Percentiles rank a stretch among this genome's conserved stretches.
Conservation (phyloP, 1,139 yeast species). For the Yamadazyma triangularis region DNA sequence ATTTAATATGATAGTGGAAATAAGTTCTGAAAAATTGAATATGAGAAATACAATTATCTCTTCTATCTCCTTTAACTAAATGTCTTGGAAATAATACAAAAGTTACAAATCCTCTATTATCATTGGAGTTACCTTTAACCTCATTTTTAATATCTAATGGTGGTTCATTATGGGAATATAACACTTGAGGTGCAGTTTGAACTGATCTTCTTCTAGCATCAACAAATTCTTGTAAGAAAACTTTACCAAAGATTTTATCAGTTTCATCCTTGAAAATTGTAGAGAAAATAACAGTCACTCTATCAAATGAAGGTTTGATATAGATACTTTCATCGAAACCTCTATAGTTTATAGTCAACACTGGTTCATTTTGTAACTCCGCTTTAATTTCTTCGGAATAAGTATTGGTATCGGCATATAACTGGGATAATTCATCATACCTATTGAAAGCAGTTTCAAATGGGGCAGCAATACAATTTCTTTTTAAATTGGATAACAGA, state of each 20-base stretch:
- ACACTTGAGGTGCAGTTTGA: constrained; percentile 97
- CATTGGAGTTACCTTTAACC: constrained; percentile 26
- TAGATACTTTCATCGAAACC: constrained; percentile 84
- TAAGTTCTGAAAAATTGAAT: constrained; percentile 91
- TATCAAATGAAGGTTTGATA: constrained; percentile 88
- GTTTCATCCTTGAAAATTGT: constrained; percentile 96
- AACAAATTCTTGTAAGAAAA: constrained; percentile 93
- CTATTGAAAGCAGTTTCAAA: constrained; percentile 80
- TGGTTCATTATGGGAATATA: constrained; percentile 85
- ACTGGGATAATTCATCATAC: constrained; percentile 64
- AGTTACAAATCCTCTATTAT: constrained; percentile 68
- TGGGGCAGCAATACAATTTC: constrained; percentile 90
- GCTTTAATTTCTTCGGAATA: constrained; percentile 47
- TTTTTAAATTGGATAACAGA: constrained; percentile 69
- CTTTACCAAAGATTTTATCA: constrained; percentile 91
- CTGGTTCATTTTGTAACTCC: constrained; percentile 48
- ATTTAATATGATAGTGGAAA: constrained; percentile 97
- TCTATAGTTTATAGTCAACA: constrained; percentile 78
- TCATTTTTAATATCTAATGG: constrained; percentile 72
- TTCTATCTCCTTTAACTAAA: constrained; percentile 62
- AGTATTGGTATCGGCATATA: constrained; percentile 45
- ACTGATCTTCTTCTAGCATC: constrained; percentile 93
- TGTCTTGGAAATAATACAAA: constrained; percentile 76
- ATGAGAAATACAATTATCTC: constrained; percentile 82
- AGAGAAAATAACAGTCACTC: constrained; percentile 94